phyloP scores from a whole-genome alignment of 2,329 filamentous ascomycete species.

The Cordyceps fumosorosea region DNA sequence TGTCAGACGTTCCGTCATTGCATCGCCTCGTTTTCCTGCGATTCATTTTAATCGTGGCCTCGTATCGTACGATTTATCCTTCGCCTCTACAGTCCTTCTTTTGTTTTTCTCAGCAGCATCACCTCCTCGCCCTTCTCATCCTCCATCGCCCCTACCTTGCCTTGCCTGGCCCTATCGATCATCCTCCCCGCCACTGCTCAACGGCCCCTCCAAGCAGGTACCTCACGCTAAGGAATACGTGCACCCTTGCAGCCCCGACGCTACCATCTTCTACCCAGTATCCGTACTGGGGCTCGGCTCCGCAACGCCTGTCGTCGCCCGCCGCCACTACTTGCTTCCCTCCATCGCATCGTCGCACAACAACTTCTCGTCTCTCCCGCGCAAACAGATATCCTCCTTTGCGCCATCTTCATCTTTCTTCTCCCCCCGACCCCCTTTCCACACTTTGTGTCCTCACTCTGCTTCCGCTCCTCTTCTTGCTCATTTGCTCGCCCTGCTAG shows the following conservation, averaged over 20 bases:
- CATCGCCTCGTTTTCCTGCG: background rate
- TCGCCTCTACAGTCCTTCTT: background rate
- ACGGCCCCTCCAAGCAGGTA: background rate
- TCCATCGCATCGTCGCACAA: constrained; percentile 2
- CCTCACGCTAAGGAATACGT: background rate
- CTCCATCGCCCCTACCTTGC: background rate
- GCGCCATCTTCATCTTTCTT: background rate
- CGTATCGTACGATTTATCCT: background rate
- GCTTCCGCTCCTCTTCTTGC: constrained; percentile 3
- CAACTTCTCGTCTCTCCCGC: background rate
- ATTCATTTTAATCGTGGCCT: background rate
- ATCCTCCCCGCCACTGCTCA: constrained; percentile 4
- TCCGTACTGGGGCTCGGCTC: background rate
- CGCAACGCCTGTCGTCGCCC: background rate
- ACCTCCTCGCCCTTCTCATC: background rate
- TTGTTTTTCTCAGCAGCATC: background rate
- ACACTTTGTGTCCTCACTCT: background rate
- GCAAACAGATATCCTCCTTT: constrained; percentile 5
- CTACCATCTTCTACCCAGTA: background rate
- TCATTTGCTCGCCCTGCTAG: constrained; percentile 7
- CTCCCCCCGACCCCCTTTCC: background rate
- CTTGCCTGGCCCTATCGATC: background rate
- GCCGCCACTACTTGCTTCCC: background rate
- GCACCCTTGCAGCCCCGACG: background rate
- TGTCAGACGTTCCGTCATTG: background rate